A percentile compares a stretch with the other conserved stretches of the same genome.
Conservation (phyloP, 306 rosid genomes). For the Albizia julibrissin region DNA sequence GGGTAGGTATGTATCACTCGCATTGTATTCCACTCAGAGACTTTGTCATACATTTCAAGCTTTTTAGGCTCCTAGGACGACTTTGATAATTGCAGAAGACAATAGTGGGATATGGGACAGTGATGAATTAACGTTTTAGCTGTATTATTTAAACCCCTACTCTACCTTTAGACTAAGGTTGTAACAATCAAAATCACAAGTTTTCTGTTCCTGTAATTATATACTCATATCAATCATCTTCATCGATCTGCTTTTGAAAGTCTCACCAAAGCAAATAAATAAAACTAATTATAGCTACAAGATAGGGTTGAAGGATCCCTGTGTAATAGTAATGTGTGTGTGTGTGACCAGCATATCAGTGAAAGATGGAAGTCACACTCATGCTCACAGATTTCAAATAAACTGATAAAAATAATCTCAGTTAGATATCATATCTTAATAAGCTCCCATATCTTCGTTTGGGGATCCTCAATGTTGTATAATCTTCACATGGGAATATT, state of each 20-base stretch:
- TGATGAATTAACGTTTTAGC: background rate
- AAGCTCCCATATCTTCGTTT: slow-evolving; percentile 16
- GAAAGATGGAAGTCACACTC: background rate
- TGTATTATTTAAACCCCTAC: background rate
- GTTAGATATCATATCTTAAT: background rate
- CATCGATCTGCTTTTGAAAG: background rate
- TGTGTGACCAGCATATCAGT: background rate
- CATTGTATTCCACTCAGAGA: background rate
- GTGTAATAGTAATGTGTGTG: no score
- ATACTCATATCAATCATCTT: background rate
- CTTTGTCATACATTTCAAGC: background rate
- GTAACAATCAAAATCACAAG: background rate
- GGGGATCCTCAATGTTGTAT: slow-evolving; percentile 37
- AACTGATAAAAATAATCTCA: slow-evolving; percentile 23
- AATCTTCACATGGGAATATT: slow-evolving; percentile 34
- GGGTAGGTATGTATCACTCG: background rate
- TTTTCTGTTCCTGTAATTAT: background rate
- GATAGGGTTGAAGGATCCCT: no score
- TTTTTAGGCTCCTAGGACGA: background rate
- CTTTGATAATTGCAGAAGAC: background rate
- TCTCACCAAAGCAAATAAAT: background rate
- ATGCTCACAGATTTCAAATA: slow-evolving; percentile 43
- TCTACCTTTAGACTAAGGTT: background rate
- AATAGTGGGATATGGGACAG: background rate
- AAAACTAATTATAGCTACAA: background rate